Evolutionary conservation across 257 asterid species (phyloP).

Genomic region (Solanum ahanhuiri): DNA sequence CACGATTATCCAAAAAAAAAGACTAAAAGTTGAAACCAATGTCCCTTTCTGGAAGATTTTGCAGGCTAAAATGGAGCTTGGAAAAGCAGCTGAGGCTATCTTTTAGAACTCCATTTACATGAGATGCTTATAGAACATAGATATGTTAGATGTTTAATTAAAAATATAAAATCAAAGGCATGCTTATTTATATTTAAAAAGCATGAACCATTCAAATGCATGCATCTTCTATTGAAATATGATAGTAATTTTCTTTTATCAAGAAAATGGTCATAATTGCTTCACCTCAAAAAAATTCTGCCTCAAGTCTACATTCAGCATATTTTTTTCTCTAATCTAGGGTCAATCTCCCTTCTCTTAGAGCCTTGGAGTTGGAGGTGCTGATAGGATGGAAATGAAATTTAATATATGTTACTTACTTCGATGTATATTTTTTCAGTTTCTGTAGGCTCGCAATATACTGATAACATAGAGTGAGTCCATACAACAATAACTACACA

Average conservation of each 20-base stretch:
- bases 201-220: not conserved
- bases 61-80: not conserved
- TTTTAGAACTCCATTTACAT: not conserved
- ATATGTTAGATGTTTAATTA: not conserved
- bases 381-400: not conserved
- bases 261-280: not conserved
- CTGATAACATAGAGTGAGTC: not conserved
- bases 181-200: not conserved
- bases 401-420: not conserved
- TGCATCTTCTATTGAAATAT: not conserved
- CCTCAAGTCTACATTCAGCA: not conserved
- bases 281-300: not conserved
- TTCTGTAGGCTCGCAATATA: not conserved
- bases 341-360: not conserved
- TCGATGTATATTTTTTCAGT: not conserved
- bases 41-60: not conserved
- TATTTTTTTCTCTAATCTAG: not conserved
- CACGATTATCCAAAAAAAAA: not conserved
- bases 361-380: not conserved
- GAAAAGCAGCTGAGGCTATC: not conserved
- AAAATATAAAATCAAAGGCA: not conserved
- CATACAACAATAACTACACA: not conserved
- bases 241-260: not conserved
- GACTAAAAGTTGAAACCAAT: not conserved
- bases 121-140: not conserved